Conservation (phyloP, 768 basidiomycete species). For the Tylopilus sp. region DNA sequence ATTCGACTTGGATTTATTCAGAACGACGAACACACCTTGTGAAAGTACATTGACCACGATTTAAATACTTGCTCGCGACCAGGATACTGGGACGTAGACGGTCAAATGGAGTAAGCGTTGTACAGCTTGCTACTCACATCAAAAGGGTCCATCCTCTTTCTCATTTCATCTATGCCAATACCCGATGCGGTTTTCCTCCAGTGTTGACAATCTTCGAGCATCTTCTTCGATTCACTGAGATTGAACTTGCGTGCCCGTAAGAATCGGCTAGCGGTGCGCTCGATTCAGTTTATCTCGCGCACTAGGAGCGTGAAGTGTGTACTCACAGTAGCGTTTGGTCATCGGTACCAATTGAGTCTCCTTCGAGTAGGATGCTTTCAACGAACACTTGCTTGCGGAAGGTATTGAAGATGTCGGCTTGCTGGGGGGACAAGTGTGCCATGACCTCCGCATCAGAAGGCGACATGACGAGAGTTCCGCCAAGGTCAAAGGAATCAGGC, state of each 20-base stretch:
- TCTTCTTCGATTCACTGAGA: conserved; percentile 53
- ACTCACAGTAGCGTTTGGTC: conserved; percentile 57
- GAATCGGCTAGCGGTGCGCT: conserved; percentile 53
- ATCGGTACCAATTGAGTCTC: conserved; percentile 60
- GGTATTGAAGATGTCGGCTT: conserved; percentile 39
- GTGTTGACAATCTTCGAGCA: conserved; percentile 63
- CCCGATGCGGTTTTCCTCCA: conserved; percentile 67
- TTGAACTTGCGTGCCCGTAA: conserved; percentile 70
- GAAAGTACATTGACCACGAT: conserved; percentile 77
- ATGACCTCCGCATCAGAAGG: conserved; percentile 1
- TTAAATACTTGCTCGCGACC: conserved; percentile 67
- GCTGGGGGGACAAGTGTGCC: conserved; percentile 18
- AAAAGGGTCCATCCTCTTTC: conserved; percentile 60
- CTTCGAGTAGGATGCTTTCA: conserved; percentile 55
- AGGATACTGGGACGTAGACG: conserved; percentile 48
- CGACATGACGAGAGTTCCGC: conserved; percentile 11
- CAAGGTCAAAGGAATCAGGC: not conserved
- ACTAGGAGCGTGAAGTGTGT: not conserved
- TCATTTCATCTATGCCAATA: conserved; percentile 63
- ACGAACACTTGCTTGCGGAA: conserved; percentile 52
- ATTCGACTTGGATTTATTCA: not conserved
- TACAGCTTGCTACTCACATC: conserved; percentile 45
- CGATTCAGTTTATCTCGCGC: conserved; percentile 4
- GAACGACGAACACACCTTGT: conserved; percentile 48
- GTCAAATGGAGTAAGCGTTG: not conserved